A percentile compares a stretch with the other conserved stretches of the same genome.
These are phyloP conservation scores for Isochrysis galbana DNA, from an alignment of 78 protist species.

Conservation along the genomic window DNA sequence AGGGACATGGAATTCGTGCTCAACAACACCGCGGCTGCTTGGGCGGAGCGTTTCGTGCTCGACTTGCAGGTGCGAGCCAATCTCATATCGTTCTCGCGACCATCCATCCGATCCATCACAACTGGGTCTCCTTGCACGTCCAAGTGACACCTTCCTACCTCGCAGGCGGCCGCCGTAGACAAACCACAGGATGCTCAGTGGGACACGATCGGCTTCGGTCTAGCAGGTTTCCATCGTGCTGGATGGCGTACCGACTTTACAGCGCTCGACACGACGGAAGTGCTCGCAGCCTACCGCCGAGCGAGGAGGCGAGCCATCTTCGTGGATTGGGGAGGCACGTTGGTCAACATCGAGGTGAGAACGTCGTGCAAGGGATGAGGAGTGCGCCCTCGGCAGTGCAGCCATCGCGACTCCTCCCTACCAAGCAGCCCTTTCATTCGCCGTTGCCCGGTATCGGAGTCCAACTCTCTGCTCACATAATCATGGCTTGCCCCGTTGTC, in stretches of 20 bases:
- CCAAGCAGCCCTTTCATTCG: too few species aligned
- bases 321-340: slow-evolving; percentile 18
- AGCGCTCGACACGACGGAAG: slow-evolving; percentile 8
- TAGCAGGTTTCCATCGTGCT: neutral
- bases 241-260: neutral
- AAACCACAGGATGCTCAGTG: neutral
- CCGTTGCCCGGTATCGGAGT: too few species aligned
- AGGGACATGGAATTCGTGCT: neutral
- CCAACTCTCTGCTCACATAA: too few species aligned
- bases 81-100: neutral
- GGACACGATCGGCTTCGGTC: neutral
- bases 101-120: too few species aligned
- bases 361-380: too few species aligned
- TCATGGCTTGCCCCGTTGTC: too few species aligned
- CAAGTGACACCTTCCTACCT: too few species aligned
- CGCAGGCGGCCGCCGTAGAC: neutral
- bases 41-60: neutral
- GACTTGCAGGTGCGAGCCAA: neutral
- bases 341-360: neutral
- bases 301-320: neutral
- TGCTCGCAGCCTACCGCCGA: neutral
- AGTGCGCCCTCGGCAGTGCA: too few species aligned
- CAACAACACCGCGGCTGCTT: neutral
- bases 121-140: too few species aligned
- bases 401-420: too few species aligned